phyloP scores from a whole-genome alignment of 345 rosid genomes.

The Noccaea bulbosa region DNA sequence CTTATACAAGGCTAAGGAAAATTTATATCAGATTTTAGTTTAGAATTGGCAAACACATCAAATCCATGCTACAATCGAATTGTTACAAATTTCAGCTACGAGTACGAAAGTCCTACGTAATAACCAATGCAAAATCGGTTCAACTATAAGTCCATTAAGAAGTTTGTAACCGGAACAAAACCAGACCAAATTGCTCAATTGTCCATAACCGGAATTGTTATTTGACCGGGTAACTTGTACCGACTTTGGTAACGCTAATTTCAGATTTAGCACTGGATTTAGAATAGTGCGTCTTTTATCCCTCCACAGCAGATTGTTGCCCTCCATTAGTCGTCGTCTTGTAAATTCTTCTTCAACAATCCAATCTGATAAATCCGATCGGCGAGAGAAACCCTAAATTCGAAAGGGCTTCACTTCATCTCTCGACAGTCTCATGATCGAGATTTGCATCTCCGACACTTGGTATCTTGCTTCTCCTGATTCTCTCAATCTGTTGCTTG shows the following conservation, averaged over 20 bases:
- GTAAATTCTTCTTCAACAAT: conserved; percentile 14
- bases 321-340: conserved; percentile 1
- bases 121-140: neutral
- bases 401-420: neutral
- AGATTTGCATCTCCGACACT: conserved; percentile 20
- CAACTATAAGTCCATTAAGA: neutral
- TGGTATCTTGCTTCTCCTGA: conserved; percentile 17
- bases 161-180: conserved; percentile 1
- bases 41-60: neutral
- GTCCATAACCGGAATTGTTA: neutral
- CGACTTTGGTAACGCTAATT: conserved; percentile 28
- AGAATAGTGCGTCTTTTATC: neutral
- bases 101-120: neutral
- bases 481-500: conserved; percentile 33
- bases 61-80: neutral
- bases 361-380: conserved; percentile 33
- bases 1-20: neutral
- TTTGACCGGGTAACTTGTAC: conserved; percentile 3
- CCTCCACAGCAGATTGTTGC: conserved; percentile 13
- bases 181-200: conserved; percentile 6
- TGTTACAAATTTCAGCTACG: neutral
- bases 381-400: conserved; percentile 40
- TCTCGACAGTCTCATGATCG: conserved; percentile 20
- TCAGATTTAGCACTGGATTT: neutral
- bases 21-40: neutral